These are phyloP conservation scores for Pichia deserticola DNA, from an alignment of 805 yeast species.

Conservation along the genomic window DNA sequence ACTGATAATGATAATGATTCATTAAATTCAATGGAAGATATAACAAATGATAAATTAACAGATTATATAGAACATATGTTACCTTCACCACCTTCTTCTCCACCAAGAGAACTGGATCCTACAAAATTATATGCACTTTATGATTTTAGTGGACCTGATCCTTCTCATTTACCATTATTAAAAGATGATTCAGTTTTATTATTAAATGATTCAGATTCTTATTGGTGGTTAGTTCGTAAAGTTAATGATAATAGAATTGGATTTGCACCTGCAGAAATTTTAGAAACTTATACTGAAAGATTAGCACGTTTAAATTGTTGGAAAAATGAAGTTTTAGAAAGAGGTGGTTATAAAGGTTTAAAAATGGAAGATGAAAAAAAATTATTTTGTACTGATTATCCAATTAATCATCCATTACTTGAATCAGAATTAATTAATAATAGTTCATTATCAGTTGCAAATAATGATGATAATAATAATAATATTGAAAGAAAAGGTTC, in stretches of 20 bases:
- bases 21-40: slow-evolving; percentile 12
- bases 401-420: slow-evolving; percentile 3
- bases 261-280: slow-evolving; percentile 92
- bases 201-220: slow-evolving; percentile 82
- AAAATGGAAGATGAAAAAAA: slow-evolving; percentile 22
- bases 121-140: slow-evolving; percentile 77
- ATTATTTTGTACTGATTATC: slow-evolving; percentile 19
- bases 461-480: neutral
- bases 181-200: slow-evolving; percentile 79
- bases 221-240: slow-evolving; percentile 88
- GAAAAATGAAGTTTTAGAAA: slow-evolving; percentile 71
- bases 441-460: slow-evolving; percentile 9
- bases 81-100: slow-evolving; percentile 69
- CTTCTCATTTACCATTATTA: slow-evolving; percentile 74
- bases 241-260: slow-evolving; percentile 48
- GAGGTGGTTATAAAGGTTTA: slow-evolving; percentile 17
- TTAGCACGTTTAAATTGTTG: slow-evolving; percentile 88
- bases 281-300: slow-evolving; percentile 87
- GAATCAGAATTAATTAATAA: slow-evolving; percentile 2
- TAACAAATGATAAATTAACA: slow-evolving; percentile 29
- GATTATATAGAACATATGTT: slow-evolving; percentile 34
- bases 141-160: slow-evolving; percentile 87
- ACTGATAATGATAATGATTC: slow-evolving; percentile 10
- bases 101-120: slow-evolving; percentile 78
- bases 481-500: slow-evolving; percentile 18